Base-by-base conservation (phyloP, 495 filamentous ascomycete genomes). In the Usnea hakonensis region DNA sequence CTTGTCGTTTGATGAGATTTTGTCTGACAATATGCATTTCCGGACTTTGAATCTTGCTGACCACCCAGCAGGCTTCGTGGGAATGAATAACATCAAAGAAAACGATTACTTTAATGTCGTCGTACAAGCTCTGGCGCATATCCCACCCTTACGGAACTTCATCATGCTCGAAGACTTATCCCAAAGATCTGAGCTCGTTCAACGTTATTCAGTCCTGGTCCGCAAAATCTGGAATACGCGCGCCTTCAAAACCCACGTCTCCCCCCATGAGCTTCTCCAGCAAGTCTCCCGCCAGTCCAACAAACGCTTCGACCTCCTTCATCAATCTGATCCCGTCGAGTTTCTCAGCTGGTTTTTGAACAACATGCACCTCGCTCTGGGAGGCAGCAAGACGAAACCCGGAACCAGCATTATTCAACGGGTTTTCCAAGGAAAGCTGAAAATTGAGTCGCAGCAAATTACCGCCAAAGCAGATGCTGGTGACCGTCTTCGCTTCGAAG, bases 61-160 rank as follows among this genome's bases (percentile, higher is more conserved):
- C 43, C 19, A 53, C 53, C 46, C 43, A 32, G 19, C 71, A 78
- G 87, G 94, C 5, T 99, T 96, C 71, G 91, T 99, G 64, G 94
- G 94, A 63, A 91, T 99, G 87, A 97, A 99, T 78, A 97, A 99
- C 73, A 97, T 99, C 79, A 99, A 99, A 73, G 90, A 90, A 55
- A 99, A 99, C 75, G 94, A 99, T 75, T 99, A 97, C 74, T 81
- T 97, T 67, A 99, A 99, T 70, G 93, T 96, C 9, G 84, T 97
- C 9, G 85, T 94, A n/a, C 95, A 99, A 69, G 85, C 94, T 16
- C 80, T 99, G 17, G 86, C 92, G 1, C 94, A 99, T 75, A 90
- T 96, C 28, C 74, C 85, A 7, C 94, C 95, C 1, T 80, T 99
- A 56, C 88, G 95, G 37, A 97, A 97, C 70, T 97, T 84, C 75